These are phyloP conservation scores for Barnettozyma californica DNA, from an alignment of 805 yeast genomes.

Conservation along the genomic window DNA sequence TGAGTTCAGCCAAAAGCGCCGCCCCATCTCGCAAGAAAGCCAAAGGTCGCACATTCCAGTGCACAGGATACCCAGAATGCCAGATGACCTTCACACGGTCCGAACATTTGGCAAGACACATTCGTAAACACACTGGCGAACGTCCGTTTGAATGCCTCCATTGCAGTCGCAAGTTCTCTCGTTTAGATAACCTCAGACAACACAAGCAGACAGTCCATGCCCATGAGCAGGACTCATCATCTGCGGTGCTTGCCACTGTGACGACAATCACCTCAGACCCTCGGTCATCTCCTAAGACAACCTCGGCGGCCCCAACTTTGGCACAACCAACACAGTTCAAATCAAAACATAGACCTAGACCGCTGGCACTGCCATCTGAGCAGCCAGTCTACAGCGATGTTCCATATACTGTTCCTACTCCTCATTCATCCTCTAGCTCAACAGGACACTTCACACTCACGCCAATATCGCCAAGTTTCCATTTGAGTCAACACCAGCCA, in stretches of 20 bases:
- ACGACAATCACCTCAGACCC: constrained; percentile 4
- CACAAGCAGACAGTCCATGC: constrained; percentile 85
- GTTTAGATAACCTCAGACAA: constrained; percentile 85
- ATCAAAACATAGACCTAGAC: constrained; percentile 25
- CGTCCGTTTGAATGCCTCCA: constrained; percentile 86
- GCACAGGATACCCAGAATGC: constrained; percentile 84
- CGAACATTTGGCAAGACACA: constrained; percentile 89
- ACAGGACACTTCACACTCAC: constrained; percentile 12
- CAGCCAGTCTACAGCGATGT: constrained; percentile 16
- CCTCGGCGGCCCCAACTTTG: constrained; percentile 9
- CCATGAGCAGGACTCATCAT: constrained; percentile 14
- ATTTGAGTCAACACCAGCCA: constrained; percentile 3
- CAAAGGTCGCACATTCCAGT: constrained; percentile 70
- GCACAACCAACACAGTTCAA: constrained; percentile 21
- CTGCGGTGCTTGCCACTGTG: constrained; percentile 4
- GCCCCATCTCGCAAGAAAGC: constrained; percentile 28
- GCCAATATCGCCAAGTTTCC: constrained; percentile 13
- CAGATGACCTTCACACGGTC: constrained; percentile 85
- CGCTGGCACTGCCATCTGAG: constrained; percentile 15
- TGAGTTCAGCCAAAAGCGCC: not conserved
- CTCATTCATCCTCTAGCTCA: constrained; percentile 19
- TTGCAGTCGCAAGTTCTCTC: constrained; percentile 66
- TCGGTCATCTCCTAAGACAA: not conserved
- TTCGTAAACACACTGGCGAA: constrained; percentile 92
- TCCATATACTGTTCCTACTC: constrained; percentile 20